Evolutionary conservation across 192 early-diverging fungal genomes (phyloP).

Genomic region (Coemansia javaensis): DNA sequence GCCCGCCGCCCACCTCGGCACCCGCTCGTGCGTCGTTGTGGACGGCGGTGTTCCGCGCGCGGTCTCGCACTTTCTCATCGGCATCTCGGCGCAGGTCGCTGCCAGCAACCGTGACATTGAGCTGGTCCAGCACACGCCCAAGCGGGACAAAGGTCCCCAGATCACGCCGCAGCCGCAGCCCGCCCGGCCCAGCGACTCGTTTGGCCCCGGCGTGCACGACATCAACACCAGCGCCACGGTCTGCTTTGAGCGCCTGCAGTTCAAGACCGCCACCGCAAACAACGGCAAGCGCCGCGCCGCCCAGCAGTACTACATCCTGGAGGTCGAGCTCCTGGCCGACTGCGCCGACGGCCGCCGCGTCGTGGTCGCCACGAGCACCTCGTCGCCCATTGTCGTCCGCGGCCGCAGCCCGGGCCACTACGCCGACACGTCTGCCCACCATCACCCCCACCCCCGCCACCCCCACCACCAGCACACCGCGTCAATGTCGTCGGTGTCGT

Average conservation of each 20-base stretch:
- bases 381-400: constrained; percentile 83
- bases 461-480: neutral
- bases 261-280: constrained; percentile 95
- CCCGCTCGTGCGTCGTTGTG: constrained; percentile 55
- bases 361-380: constrained; percentile 65
- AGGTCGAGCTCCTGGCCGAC: constrained; percentile 74
- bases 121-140: constrained; percentile 81
- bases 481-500: neutral
- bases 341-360: constrained; percentile 54
- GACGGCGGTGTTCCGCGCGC: constrained; percentile 48
- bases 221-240: constrained; percentile 49
- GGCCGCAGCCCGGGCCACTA: constrained; percentile 95
- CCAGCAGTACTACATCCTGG: constrained; percentile 91
- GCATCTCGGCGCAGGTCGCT: constrained; percentile 69
- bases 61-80: constrained; percentile 68
- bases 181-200: constrained; percentile 54
- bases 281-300: constrained; percentile 89
- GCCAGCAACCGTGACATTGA: constrained; percentile 74
- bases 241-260: constrained; percentile 92
- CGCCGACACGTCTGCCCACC: constrained; percentile 57
- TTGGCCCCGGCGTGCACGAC: constrained; percentile 6
- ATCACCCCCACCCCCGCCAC: too few species aligned
- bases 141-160: constrained; percentile 92
- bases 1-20: constrained; percentile 43
- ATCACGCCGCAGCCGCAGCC: constrained; percentile 60